These are phyloP conservation scores for Posidonia oceanica DNA, from an alignment of 116 monocot species.

Conservation along the genomic window DNA sequence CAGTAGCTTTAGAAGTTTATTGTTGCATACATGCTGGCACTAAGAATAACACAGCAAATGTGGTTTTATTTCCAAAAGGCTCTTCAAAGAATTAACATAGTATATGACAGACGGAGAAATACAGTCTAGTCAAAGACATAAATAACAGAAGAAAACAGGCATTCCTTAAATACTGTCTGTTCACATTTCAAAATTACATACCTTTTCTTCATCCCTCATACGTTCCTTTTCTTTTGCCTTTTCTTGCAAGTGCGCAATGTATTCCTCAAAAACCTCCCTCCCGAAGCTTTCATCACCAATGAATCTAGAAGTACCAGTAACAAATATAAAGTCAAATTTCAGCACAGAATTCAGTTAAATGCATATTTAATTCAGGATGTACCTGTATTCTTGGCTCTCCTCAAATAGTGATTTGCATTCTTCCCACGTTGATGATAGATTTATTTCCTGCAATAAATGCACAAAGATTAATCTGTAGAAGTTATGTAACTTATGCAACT, in stretches of 20 bases:
- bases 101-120: too few species aligned
- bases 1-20: background rate
- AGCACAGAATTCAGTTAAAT: background rate
- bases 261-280: constrained; percentile 86
- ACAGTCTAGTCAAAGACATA: too few species aligned
- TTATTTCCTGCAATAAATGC: constrained; percentile 52
- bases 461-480: background rate
- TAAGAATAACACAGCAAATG: too few species aligned
- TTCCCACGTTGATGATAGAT: constrained; percentile 77
- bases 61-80: too few species aligned
- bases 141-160: too few species aligned
- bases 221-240: constrained; percentile 90
- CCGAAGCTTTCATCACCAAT: constrained; percentile 62
- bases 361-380: background rate
- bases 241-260: constrained; percentile 71
- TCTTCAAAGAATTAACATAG: too few species aligned
- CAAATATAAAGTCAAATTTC: background rate
- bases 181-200: constrained; percentile 6
- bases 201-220: constrained; percentile 93
- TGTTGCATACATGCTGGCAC: background rate
- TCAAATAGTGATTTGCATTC: constrained; percentile 69
- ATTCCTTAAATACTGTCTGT: background rate
- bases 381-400: constrained; percentile 89
- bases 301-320: constrained; percentile 26
- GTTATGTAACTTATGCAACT: background rate